phyloP scores from a whole-genome alignment of 768 basidiomycete species.

The Leccinum incarnatum region DNA sequence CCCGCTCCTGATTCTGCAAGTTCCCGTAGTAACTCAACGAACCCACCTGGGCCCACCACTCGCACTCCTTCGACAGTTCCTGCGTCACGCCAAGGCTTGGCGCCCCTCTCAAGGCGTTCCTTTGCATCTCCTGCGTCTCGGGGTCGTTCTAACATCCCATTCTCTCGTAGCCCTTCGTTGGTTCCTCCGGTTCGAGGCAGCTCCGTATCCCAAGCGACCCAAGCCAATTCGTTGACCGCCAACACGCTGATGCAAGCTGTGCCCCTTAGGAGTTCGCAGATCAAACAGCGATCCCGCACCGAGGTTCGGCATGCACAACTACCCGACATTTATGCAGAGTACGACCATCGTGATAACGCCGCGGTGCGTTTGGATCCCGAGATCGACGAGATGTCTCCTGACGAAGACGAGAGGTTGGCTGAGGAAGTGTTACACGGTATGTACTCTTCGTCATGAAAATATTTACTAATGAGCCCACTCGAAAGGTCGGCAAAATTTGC shows the following conservation, averaged over 20 bases:
- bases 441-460: neutral
- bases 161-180: neutral
- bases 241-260: neutral
- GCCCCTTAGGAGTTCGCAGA: neutral
- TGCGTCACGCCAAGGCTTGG: neutral
- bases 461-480: neutral
- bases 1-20: neutral
- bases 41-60: too few species aligned
- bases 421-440: neutral
- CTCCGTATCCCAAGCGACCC: neutral
- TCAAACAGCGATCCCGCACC: neutral
- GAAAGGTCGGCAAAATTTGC: neutral
- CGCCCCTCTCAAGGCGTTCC: neutral
- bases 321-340: neutral
- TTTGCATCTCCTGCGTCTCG: neutral
- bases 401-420: neutral
- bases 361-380: neutral
- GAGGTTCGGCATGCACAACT: neutral
- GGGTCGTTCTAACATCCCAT: neutral
- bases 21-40: too few species aligned
- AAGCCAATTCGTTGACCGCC: neutral
- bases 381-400: neutral
- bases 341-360: neutral
- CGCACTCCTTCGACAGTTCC: neutral
- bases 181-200: neutral